phyloP scores from a whole-genome alignment of 2,329 filamentous ascomycete species.

The Sarocladium oryzae region DNA sequence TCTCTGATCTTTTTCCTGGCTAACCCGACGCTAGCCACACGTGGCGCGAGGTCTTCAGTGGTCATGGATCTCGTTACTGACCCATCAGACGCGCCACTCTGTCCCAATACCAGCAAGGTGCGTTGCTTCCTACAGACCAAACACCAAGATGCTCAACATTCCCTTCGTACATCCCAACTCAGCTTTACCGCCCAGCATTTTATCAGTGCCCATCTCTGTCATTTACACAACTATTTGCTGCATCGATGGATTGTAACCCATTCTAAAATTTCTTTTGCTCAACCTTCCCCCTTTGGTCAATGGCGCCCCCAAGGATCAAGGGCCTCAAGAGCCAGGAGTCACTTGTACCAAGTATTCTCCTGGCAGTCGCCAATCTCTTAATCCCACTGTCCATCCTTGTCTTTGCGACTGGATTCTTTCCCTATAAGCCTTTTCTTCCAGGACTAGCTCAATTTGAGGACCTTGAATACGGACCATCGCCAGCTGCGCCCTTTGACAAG shows the following conservation, averaged over 20 bases:
- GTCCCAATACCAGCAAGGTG: conserved; percentile 3
- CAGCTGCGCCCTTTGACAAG: conserved; percentile 73
- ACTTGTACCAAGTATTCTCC: conserved; percentile 29
- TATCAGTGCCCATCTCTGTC: background rate
- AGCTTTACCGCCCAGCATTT: background rate
- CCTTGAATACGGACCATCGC: conserved; percentile 46
- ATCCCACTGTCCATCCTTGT: conserved; percentile 67
- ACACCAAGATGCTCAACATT: too few relatives aligned
- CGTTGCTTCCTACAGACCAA: too few relatives aligned
- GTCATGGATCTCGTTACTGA: too few relatives aligned
- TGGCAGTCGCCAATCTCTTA: conserved; percentile 66
- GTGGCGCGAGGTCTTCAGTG: conserved; percentile 3
- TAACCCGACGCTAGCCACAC: conserved; percentile 5
- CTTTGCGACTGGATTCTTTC: conserved; percentile 92
- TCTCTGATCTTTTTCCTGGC: background rate
- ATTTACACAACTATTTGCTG: background rate
- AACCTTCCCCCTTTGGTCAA: background rate
- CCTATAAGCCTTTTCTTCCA: conserved; percentile 89
- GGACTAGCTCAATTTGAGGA: conserved; percentile 68
- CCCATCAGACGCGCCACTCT: conserved; percentile 1
- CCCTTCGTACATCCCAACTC: background rate
- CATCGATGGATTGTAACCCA: background rate
- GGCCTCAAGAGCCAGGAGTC: background rate
- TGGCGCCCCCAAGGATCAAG: conserved; percentile 1
- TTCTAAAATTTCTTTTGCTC: background rate